Evolutionary conservation across 2,329 filamentous ascomycete species (phyloP).

Genomic region (Ophiocordyceps camponoti-floridani): DNA sequence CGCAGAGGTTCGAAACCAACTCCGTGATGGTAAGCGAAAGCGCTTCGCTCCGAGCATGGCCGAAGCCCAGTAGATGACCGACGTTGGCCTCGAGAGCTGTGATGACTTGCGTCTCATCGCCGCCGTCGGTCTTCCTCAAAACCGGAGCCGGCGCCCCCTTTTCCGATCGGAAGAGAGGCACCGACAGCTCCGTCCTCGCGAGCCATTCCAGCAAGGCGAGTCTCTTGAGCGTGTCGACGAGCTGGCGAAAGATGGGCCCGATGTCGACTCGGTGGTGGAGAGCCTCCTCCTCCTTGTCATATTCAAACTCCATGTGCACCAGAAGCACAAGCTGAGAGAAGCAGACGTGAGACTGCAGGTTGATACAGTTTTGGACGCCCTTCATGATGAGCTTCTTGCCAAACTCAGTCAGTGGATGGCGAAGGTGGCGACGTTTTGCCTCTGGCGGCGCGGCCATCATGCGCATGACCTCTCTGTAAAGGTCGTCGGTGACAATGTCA

Average conservation of each 20-base stretch:
- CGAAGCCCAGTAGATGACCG: conserved; percentile 44
- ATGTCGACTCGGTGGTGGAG: conserved; percentile 44
- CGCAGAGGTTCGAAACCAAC: conserved; percentile 48
- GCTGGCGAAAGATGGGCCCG: conserved; percentile 47
- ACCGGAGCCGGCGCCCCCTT: conserved; percentile 15
- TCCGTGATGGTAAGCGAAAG: conserved; percentile 45
- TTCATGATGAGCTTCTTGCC: conserved; percentile 59
- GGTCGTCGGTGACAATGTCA: conserved; percentile 34
- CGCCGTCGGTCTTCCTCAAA: conserved; percentile 18
- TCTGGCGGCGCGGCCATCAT: conserved; percentile 28
- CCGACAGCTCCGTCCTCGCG: conserved; percentile 35
- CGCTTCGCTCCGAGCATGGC: conserved; percentile 28
- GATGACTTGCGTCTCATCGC: conserved; percentile 28
- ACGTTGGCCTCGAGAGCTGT: conserved; percentile 43
- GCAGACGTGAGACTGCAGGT: conserved; percentile 54
- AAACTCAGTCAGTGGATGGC: conserved; percentile 49
- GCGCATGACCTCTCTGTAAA: conserved; percentile 33
- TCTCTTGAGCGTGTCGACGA: conserved; percentile 54
- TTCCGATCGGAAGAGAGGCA: conserved; percentile 24
- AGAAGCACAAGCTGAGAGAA: conserved; percentile 71
- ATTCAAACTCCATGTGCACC: conserved; percentile 71
- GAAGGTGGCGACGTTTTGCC: conserved; percentile 24
- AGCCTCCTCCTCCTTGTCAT: conserved; percentile 54
- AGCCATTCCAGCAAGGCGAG: conserved; percentile 61
- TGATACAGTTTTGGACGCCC: conserved; percentile 61